Evolutionary conservation across 768 basidiomycete genomes (phyloP).

Genomic region (Rhizopogon sp.): DNA sequence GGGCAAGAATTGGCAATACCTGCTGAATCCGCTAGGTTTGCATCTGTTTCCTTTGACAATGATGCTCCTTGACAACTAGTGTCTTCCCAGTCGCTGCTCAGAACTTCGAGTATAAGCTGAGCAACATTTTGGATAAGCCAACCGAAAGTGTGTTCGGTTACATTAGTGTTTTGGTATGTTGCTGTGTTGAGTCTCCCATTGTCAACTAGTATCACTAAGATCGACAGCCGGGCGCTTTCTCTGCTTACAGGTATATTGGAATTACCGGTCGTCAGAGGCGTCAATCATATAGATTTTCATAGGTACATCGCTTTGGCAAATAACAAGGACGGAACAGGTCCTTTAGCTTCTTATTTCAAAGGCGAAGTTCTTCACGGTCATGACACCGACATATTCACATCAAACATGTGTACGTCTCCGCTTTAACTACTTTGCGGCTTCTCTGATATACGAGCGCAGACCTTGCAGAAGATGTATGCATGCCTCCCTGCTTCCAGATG

Average conservation of each 20-base stretch:
- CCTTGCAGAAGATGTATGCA: slow-evolving; percentile 80
- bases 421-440: neutral
- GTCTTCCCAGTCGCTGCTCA: slow-evolving; percentile 72
- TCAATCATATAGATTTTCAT: slow-evolving; percentile 2
- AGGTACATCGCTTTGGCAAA: slow-evolving; percentile 89
- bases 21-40: slow-evolving; percentile 81
- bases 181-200: neutral
- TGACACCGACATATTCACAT: slow-evolving; percentile 90
- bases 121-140: slow-evolving; percentile 87
- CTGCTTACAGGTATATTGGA: slow-evolving; percentile 63
- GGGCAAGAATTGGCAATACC: slow-evolving; percentile 77
- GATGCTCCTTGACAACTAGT: neutral
- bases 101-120: slow-evolving; percentile 94
- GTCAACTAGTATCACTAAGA: slow-evolving; percentile 8
- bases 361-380: slow-evolving; percentile 84
- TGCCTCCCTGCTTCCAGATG: neutral
- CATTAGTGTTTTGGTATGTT: slow-evolving; percentile 80
- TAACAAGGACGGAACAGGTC: slow-evolving; percentile 74
- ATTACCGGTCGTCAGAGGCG: neutral
- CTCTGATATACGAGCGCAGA: slow-evolving; percentile 39
- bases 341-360: slow-evolving; percentile 95
- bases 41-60: slow-evolving; percentile 1
- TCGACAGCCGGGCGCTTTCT: slow-evolving; percentile 83
- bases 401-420: slow-evolving; percentile 81
- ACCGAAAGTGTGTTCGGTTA: slow-evolving; percentile 92